Base-by-base conservation (phyloP, 2,329 filamentous ascomycete genomes). In the Sporothrix phasma region DNA sequence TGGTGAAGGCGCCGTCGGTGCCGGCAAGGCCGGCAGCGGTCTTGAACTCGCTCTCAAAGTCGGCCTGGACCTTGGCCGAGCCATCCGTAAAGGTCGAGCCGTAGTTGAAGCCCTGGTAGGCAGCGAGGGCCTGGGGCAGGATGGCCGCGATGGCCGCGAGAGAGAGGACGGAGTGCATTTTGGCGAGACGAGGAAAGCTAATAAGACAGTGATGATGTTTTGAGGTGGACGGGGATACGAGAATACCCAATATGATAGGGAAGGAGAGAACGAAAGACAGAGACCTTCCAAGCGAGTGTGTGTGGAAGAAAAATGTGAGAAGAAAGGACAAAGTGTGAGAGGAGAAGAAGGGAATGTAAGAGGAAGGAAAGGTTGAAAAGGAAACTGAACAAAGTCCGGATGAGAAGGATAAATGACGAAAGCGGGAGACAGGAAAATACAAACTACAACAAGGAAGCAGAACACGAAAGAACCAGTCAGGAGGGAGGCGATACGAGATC, bases 21-120 rank as follows among this genome's bases (percentile, higher is more conserved):
- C 86, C 87, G 24, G 80, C 78, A 17, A 92, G 84, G 60, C 77
- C 78, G 69, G 85, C 80, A 31, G 88, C 87, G 3, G 81, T 77
- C 68, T 80, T 83, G 81, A 90, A 90, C 75, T 89, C 84, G 70
- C 81, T 77, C 77, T 89, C 84, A 75, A 88, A 92, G 72, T 89
- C 86, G 13, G 79, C 70, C 71, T 88, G 81, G 62, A 70, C 69
- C 77, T 89, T 88, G 71, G 80, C 75, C 39, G 80, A 75, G 67
- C 85, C 82, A 70, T 84, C 82, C 56, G 79, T 81, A 71, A 85
- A 85, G 66, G 80, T 80, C 64, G 81, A 79, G 68, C 86, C 88
- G 68, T 89, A 90, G 80, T 90, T 90, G 84, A 90, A 90, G 69
- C 89, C 89, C 66, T 68, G 66, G 61, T 60, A 65, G 74, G 77